Evolutionary conservation across 2,329 filamentous ascomycete genomes (phyloP), one percentile per base, ranked within the genome.

Genomic region (Colletotrichum eleusines): DNA sequence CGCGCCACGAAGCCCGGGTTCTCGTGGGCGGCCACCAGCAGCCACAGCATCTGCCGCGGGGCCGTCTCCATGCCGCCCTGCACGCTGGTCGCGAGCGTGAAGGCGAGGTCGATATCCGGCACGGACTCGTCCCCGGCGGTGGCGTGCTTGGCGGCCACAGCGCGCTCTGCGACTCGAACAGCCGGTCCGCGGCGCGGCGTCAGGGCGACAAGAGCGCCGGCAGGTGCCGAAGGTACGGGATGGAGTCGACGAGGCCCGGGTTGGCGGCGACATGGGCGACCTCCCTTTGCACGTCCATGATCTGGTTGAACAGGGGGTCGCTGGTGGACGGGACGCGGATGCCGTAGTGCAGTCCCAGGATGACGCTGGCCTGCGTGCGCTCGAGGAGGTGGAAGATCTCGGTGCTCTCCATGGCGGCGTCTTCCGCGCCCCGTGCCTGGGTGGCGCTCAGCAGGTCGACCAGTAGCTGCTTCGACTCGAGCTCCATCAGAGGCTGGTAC

Each of bases 401-500:
- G 5, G 74, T 62, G 0, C 62, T 70, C 5, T 31, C 42, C 46
- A 62, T 58, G 33, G 40, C 51, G 18, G 20, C 28, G 18, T 40
- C 16, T 14, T 33, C 48, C 1, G 33, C n/a, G 50, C n/a, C 23
- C 16, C 3, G 38, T 12, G 28, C 31, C 35, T 4, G 31, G 7
- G 23, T 35, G 31, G 26, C 9, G 31, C 38, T 77, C 75, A 86
- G 71, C 0, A 86, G 74, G 16, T 86, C 82, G 20, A 76, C 76
- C 1, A 86, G 69, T 0, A 86, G 73, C 61, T 85, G 83, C 63
- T 79, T 82, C 35, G 80, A 82, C 72, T 86, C 85, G 7, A 86
- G 77, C 12, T 85, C 82, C 72, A 85, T 84, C 0, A 87, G 73
- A 0, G 78, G 76, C 20, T 77, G 77, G 66, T 85, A 86, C 0